Conservation (phyloP, 169 alveolate species). For the Plasmodium knowlesi region DNA sequence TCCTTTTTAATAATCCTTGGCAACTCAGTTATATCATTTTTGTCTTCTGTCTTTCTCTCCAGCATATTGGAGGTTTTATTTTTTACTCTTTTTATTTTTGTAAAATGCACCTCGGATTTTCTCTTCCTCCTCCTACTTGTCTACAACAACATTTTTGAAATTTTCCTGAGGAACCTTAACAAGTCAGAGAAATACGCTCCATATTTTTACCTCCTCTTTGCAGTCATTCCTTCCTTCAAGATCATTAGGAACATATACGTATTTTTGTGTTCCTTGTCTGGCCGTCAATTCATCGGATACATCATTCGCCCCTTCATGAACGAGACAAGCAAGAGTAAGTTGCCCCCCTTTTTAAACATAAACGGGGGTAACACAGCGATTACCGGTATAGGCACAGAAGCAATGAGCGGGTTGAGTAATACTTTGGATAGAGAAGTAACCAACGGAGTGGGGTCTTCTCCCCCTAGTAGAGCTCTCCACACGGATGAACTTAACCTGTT, state of each 20-base stretch:
- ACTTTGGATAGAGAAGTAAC: background rate
- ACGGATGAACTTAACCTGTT: slow-evolving; percentile 31
- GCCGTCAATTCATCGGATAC: slow-evolving; percentile 61
- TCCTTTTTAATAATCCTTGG: slow-evolving; percentile 50
- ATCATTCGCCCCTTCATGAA: slow-evolving; percentile 48
- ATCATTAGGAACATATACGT: slow-evolving; percentile 50
- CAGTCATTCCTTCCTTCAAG: slow-evolving; percentile 66
- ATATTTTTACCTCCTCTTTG: slow-evolving; percentile 20
- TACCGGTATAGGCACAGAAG: background rate
- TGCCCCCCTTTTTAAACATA: slow-evolving; percentile 29
- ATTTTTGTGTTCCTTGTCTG: slow-evolving; percentile 47
- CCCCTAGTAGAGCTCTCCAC: background rate
- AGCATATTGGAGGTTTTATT: slow-evolving; percentile 27
- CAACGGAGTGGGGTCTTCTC: background rate
- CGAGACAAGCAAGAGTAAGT: slow-evolving; percentile 21
- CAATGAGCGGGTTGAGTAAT: background rate
- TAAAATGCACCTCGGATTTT: slow-evolving; percentile 48
- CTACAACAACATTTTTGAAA: slow-evolving; percentile 37
- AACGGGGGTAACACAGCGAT: slow-evolving; percentile 17
- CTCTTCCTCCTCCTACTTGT: slow-evolving; percentile 37
- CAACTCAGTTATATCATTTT: slow-evolving; percentile 42
- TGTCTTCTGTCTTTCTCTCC: slow-evolving; percentile 40
- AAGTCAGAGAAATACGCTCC: slow-evolving; percentile 42
- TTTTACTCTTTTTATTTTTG: slow-evolving; percentile 25
- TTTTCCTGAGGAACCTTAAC: slow-evolving; percentile 30